Base-by-base conservation (phyloP, 805 yeast genomes). In the Yamadazyma insecticola region DNA sequence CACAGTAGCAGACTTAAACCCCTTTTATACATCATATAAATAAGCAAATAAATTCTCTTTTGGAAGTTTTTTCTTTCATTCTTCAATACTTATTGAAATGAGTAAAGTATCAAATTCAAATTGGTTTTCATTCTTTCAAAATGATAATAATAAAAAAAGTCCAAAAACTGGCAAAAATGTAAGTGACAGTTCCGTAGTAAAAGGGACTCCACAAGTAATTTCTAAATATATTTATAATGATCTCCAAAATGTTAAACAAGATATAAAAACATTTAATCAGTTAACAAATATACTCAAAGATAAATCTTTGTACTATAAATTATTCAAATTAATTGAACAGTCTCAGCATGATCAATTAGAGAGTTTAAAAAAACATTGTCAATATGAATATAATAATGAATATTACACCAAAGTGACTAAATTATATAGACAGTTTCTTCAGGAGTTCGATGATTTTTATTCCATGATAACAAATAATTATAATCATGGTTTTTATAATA, bases 161-260 rank as follows among this genome's bases (percentile, higher is more conserved):
- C n/a, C n/a, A n/a, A n/a, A n/a, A n/a, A n/a, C n/a, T n/a, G n/a
- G n/a, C n/a, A n/a, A n/a, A n/a, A n/a, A n/a, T n/a, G n/a, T n/a
- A n/a, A n/a, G n/a, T n/a, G n/a, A n/a, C n/a, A n/a, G n/a, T n/a
- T n/a, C n/a, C n/a, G n/a, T n/a, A n/a, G n/a, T n/a, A n/a, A 32
- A 32, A 28, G 51, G 50, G 1, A 33, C 51, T n/a, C 50, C 55
- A 3, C 39, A 34, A 14, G 43, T 27, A 11, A 36, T 52, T 6
- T 45, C 44, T 15, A 43, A 47, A 22, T 43, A 42, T 26, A 49
- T 54, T 6, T 39, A 45, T 21, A 37, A 48, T 21, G 60, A 54
- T 33, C 50, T 54, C 9, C 36, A 39, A 9, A 28, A 29, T 2
- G 41, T 46, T 2, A 43, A 48, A 29, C 37, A 28, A n/a, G 53